These are phyloP conservation scores for Pyrus communis DNA, from an alignment of 306 rosid species.

Conservation along the genomic window DNA sequence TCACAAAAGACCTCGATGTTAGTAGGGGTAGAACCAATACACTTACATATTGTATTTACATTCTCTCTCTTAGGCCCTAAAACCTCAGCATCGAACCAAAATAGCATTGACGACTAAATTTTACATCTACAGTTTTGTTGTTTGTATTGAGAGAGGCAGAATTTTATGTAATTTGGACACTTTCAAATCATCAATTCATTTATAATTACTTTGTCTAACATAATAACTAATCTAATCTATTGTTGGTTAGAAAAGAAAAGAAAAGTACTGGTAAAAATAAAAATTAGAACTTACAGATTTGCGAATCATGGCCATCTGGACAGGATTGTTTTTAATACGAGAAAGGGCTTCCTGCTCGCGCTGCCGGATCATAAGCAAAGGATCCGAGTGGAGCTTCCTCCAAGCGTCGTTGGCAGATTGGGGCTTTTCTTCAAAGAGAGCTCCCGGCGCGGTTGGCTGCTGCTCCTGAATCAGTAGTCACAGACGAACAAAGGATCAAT, in stretches of 20 bases:
- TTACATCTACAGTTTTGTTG: background rate
- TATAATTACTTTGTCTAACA: background rate
- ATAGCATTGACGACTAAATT: background rate
- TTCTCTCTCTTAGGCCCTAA: background rate
- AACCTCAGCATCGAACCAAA: background rate
- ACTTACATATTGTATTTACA: too few species aligned
- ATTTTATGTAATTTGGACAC: background rate
- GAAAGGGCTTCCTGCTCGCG: conserved; percentile 86
- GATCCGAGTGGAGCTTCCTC: conserved; percentile 96
- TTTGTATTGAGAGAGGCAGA: background rate
- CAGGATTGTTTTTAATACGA: conserved; percentile 75
- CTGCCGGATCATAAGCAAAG: conserved; percentile 89
- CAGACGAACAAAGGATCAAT: background rate
- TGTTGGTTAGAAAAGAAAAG: background rate
- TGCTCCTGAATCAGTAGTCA: conserved; percentile 14
- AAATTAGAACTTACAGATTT: conserved; percentile 53
- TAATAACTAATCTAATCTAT: background rate
- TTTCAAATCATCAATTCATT: background rate
- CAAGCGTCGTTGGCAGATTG: conserved; percentile 90
- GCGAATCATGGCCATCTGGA: conserved; percentile 85
- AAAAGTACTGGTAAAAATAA: background rate
- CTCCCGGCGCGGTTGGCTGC: conserved; percentile 58
- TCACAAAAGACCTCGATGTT: too few species aligned
- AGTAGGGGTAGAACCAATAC: too few species aligned
- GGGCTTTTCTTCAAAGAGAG: conserved; percentile 84